Evolutionary conservation across 2,329 filamentous ascomycete genomes (phyloP).

Genomic region (Cercospora sp.): DNA sequence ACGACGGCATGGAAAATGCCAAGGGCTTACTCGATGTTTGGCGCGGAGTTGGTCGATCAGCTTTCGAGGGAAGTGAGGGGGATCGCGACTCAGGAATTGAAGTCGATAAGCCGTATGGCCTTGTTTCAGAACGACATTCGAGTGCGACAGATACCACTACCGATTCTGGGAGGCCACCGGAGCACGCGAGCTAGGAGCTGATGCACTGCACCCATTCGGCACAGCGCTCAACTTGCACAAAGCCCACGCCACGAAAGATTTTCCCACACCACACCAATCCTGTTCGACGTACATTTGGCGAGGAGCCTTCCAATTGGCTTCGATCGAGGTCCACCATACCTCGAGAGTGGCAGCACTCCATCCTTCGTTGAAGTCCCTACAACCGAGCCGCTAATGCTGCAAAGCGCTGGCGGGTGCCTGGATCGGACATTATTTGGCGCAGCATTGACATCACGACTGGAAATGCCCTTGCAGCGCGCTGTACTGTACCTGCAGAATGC

Average conservation of each 20-base stretch:
- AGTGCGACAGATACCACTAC: constrained; percentile 14
- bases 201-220: background rate
- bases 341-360: background rate
- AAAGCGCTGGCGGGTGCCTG: background rate
- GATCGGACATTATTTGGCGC: constrained; percentile 1
- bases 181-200: constrained; percentile 13
- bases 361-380: background rate
- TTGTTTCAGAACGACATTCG: constrained; percentile 14
- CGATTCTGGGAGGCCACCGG: constrained; percentile 26
- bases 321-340: background rate
- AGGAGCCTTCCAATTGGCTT: background rate
- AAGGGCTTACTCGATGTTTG: constrained; percentile 34
- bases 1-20: constrained; percentile 28
- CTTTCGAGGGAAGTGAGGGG: constrained; percentile 30
- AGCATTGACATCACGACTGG: constrained; percentile 4
- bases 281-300: background rate
- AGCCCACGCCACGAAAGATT: background rate
- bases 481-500: constrained; percentile 12
- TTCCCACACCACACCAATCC: background rate
- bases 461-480: constrained; percentile 3
- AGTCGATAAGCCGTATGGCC: constrained; percentile 27
- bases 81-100: constrained; percentile 39
- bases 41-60: constrained; percentile 25
- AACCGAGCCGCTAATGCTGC: background rate
- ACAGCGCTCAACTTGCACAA: background rate